Percentiles rank a stretch among this genome's conserved stretches.
phyloP scores from a whole-genome alignment of 352 stramenopile species.

The Thalassiosira gravida region DNA sequence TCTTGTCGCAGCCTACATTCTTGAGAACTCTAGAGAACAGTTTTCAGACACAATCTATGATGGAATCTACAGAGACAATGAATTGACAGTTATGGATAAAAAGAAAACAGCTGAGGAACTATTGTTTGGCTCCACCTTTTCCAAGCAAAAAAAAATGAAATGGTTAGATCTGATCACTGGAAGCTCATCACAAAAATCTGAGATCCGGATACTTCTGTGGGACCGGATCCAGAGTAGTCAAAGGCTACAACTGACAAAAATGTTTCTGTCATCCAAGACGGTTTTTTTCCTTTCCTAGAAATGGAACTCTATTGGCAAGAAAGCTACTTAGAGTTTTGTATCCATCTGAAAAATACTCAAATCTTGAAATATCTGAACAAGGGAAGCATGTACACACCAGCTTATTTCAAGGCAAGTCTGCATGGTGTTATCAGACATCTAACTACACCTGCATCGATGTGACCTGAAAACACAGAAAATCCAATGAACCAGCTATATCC shows the following conservation, averaged over 20 bases:
- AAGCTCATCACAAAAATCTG: slow-evolving; percentile 37
- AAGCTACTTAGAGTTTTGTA: slow-evolving; percentile 11
- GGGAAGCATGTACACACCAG: slow-evolving; percentile 21
- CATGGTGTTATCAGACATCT: slow-evolving; percentile 2
- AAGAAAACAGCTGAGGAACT: slow-evolving; percentile 13
- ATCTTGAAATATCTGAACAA: slow-evolving; percentile 45
- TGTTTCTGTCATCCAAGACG: background rate
- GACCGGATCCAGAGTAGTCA: too few relatives aligned
- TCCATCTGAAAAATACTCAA: slow-evolving; percentile 41
- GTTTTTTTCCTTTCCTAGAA: slow-evolving; percentile 15
- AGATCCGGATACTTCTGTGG: background rate
- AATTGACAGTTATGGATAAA: slow-evolving; percentile 11
- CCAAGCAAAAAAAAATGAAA: slow-evolving; percentile 4
- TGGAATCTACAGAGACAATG: slow-evolving; percentile 34
- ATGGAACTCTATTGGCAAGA: slow-evolving; percentile 27
- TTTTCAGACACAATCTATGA: slow-evolving; percentile 8
- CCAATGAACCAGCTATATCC: slow-evolving; percentile 20
- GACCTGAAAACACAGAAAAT: background rate
- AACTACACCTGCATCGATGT: background rate
- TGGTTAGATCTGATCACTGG: slow-evolving; percentile 12
- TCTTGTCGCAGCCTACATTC: slow-evolving; percentile 26
- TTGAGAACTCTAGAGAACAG: slow-evolving; percentile 20
- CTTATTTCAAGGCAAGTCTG: slow-evolving; percentile 30
- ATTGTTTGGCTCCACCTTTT: slow-evolving; percentile 7
- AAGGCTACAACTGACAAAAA: background rate